These are phyloP conservation scores for Penicillium samsonianum DNA, from an alignment of 495 filamentous ascomycete species.

Conservation along the genomic window DNA sequence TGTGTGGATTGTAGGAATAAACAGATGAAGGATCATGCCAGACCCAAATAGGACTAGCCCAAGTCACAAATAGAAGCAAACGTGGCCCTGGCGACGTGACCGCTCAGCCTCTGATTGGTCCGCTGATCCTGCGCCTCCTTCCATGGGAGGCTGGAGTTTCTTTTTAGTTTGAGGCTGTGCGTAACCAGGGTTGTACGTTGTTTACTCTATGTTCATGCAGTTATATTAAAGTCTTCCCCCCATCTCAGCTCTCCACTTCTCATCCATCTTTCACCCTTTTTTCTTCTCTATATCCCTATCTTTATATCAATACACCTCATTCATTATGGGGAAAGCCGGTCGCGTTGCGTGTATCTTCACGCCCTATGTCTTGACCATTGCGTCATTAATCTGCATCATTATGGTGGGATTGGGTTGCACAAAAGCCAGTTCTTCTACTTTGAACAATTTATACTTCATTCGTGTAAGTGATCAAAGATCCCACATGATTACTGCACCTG, in stretches of 20 bases:
- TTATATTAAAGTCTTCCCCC: constrained; percentile 18
- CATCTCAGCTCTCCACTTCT: constrained; percentile 2
- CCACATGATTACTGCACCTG: not conserved
- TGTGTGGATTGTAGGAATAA: not conserved
- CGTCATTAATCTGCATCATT: constrained; percentile 69
- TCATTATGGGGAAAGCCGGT: constrained; percentile 69
- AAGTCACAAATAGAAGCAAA: constrained; percentile 32
- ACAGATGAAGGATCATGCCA: not conserved
- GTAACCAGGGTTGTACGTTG: not conserved
- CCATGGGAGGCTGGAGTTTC: constrained; percentile 24
- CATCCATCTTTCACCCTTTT: constrained; percentile 4
- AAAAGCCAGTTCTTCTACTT: constrained; percentile 54
- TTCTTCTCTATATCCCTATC: constrained; percentile 2
- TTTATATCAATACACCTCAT: not conserved
- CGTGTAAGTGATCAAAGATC: constrained; percentile 48
- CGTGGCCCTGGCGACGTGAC: constrained; percentile 24
- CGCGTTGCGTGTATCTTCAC: constrained; percentile 78
- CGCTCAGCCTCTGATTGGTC: constrained; percentile 17
- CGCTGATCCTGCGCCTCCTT: constrained; percentile 27
- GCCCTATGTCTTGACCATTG: constrained; percentile 75
- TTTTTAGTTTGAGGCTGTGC: constrained; percentile 19
- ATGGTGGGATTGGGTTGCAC: constrained; percentile 73
- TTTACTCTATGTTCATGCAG: constrained; percentile 10
- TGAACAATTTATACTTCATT: constrained; percentile 69
- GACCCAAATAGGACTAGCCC: constrained; percentile 16